phyloP scores from a whole-genome alignment of 352 stramenopile species.

The Pythium scleroteichum region DNA sequence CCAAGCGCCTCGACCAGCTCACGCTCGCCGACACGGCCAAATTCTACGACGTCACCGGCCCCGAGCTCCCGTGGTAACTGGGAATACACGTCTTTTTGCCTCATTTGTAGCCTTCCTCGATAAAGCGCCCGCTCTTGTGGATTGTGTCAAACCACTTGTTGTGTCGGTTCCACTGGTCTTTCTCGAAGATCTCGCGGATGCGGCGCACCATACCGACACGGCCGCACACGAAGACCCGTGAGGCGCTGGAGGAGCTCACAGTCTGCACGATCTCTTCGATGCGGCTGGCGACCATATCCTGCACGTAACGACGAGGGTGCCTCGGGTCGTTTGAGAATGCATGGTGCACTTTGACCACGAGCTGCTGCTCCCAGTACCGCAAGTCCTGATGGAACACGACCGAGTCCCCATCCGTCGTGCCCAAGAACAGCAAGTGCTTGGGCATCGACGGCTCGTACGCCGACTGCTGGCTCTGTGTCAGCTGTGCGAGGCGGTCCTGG shows the following conservation, averaged over 20 bases:
- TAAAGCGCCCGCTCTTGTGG: conserved; percentile 18
- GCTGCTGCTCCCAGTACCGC: conserved; percentile 29
- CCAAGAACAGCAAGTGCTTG: conserved; percentile 39
- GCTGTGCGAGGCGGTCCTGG: conserved; percentile 27
- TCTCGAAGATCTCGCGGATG: conserved; percentile 33
- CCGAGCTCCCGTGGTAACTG: conserved; percentile 8
- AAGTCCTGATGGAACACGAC: conserved; percentile 42
- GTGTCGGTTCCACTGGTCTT: conserved; percentile 18
- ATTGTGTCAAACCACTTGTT: conserved; percentile 18
- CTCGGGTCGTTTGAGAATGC: conserved; percentile 28
- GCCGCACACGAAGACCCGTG: conserved; percentile 32
- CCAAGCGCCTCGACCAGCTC: conserved; percentile 7
- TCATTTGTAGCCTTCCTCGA: conserved; percentile 16
- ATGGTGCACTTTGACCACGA: conserved; percentile 34
- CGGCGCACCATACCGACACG: conserved; percentile 25
- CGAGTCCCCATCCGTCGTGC: conserved; percentile 30
- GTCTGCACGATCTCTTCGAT: conserved; percentile 28
- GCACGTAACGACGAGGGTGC: conserved; percentile 23
- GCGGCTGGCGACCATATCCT: conserved; percentile 29
- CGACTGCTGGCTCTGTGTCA: neutral
- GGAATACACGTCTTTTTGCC: neutral
- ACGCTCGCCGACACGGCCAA: conserved; percentile 8
- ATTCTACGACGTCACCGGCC: conserved; percentile 16
- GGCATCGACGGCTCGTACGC: neutral
- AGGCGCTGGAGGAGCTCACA: conserved; percentile 11